A percentile compares a stretch with the other conserved stretches of the same genome.
phyloP scores from a whole-genome alignment of 176 grass and related monocot species.

The Zoysia pacifica region DNA sequence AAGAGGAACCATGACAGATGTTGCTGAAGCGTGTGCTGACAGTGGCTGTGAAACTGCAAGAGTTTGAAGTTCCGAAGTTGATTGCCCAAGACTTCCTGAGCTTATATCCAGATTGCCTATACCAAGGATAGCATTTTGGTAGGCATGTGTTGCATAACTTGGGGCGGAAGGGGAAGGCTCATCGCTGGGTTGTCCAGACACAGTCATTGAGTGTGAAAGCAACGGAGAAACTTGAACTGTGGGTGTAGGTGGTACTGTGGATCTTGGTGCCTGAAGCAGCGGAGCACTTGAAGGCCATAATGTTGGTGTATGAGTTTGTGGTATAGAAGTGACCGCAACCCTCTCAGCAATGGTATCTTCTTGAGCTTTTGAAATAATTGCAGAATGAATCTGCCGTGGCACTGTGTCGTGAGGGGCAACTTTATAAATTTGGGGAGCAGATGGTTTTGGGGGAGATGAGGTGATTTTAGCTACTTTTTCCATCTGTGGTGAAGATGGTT shows the following conservation, averaged over 20 bases:
- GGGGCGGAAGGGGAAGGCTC: slow-evolving; percentile 51
- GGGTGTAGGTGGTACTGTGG: slow-evolving; percentile 39
- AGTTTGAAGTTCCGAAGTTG: slow-evolving; percentile 45
- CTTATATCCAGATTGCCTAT: slow-evolving; percentile 36
- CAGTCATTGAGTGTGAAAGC: slow-evolving; percentile 54
- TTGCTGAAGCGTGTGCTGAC: slow-evolving; percentile 34
- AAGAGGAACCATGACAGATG: slow-evolving; percentile 48
- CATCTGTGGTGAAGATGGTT: slow-evolving; percentile 35
- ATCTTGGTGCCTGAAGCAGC: slow-evolving; percentile 58
- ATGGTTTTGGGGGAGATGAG: background rate
- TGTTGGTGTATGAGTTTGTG: slow-evolving; percentile 30
- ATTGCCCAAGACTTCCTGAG: slow-evolving; percentile 44
- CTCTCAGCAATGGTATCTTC: slow-evolving; percentile 36
- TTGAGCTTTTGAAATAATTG: slow-evolving; percentile 40
- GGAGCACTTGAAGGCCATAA: slow-evolving; percentile 79
- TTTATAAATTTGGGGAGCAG: slow-evolving; percentile 22
- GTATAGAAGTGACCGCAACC: slow-evolving; percentile 17
- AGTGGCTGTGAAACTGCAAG: slow-evolving; percentile 30
- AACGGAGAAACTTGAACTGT: slow-evolving; percentile 49
- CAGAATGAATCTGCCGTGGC: slow-evolving; percentile 26
- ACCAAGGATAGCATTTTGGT: slow-evolving; percentile 72
- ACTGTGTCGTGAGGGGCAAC: slow-evolving; percentile 27
- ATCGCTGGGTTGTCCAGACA: slow-evolving; percentile 45
- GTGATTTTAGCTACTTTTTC: slow-evolving; percentile 32
- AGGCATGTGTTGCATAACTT: slow-evolving; percentile 61